Percentiles rank a stretch among this genome's conserved stretches.
Conservation (phyloP, 2,329 filamentous ascomycete species). For the Pseudovirgaria hyperparasitica region DNA sequence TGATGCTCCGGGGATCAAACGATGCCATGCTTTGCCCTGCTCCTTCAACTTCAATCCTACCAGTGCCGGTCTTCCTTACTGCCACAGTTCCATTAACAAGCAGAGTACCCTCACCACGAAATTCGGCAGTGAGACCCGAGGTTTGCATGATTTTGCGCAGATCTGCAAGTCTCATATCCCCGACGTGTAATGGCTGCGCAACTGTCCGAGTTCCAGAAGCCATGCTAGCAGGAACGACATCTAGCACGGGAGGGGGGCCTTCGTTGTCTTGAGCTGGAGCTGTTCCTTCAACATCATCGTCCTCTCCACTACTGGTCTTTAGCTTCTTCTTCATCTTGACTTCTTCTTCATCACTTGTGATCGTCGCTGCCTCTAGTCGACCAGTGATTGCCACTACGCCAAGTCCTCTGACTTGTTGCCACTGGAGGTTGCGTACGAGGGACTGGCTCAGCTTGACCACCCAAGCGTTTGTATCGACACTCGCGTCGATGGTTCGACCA, state of each 20-base stretch:
- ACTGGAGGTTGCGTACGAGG: conserved; percentile 76
- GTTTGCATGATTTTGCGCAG: conserved; percentile 71
- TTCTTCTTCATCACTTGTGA: conserved; percentile 22
- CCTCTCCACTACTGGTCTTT: conserved; percentile 35
- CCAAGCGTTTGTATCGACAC: conserved; percentile 97
- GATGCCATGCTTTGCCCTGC: conserved; percentile 19
- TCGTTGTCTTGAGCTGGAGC: conserved; percentile 21
- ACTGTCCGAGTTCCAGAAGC: conserved; percentile 62
- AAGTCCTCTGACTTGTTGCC: conserved; percentile 85
- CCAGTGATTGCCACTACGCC: conserved; percentile 91
- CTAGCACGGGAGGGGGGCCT: conserved; percentile 37
- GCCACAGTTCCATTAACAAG: conserved; percentile 81
- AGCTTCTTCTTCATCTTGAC: conserved; percentile 40
- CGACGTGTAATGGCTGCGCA: conserved; percentile 84
- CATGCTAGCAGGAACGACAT: conserved; percentile 47
- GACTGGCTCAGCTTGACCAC: conserved; percentile 77
- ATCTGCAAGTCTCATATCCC: conserved; percentile 81
- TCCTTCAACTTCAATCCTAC: conserved; percentile 74
- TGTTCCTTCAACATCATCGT: conserved; percentile 16
- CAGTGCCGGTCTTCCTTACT: conserved; percentile 77
- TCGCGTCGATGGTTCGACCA: conserved; percentile 71
- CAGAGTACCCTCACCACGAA: conserved; percentile 82
- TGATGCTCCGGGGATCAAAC: conserved; percentile 35
- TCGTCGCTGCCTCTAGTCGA: conserved; percentile 40
- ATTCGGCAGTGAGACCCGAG: conserved; percentile 77